Evolutionary conservation across 768 basidiomycete genomes (phyloP).

Genomic region (Asterophora lycoperdoides): DNA sequence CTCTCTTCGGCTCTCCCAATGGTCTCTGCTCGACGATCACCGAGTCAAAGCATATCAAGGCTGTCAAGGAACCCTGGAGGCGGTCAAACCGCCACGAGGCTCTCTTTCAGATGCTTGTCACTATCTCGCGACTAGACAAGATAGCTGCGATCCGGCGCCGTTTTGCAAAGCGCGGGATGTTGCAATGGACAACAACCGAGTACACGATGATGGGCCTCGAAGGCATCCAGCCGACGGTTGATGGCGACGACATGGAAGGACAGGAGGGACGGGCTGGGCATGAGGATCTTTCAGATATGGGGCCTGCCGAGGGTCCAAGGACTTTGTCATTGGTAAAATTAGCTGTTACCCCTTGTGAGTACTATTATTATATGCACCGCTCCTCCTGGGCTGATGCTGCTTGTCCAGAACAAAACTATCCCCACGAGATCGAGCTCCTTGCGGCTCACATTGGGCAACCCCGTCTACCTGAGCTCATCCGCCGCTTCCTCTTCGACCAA

Average conservation of each 20-base stretch:
- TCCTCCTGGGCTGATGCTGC: background rate
- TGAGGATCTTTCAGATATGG: background rate
- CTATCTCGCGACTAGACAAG: conserved; percentile 10
- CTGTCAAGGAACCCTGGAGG: conserved; percentile 18
- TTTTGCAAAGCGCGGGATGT: background rate
- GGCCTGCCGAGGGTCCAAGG: background rate
- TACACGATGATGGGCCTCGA: background rate
- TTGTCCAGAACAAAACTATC: conserved; percentile 2
- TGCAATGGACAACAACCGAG: conserved; percentile 1
- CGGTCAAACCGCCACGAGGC: conserved; percentile 14
- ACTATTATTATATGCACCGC: background rate
- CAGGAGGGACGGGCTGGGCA: background rate
- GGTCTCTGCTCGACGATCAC: conserved; percentile 12
- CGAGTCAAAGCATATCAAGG: conserved; percentile 13
- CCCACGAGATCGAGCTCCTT: conserved; percentile 7
- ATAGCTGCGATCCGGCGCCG: conserved; percentile 1
- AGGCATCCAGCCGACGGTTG: background rate
- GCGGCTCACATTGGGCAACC: conserved; percentile 14
- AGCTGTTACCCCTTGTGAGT: background rate
- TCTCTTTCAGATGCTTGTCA: conserved; percentile 16
- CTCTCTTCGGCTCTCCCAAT: conserved; percentile 9
- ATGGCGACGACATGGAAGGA: background rate
- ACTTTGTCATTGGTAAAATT: background rate
- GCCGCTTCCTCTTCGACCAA: conserved; percentile 15
- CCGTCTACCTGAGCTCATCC: conserved; percentile 7